Base-by-base conservation (phyloP, 371 early-diverging fungal species). In the Mucor velutinosus region DNA sequence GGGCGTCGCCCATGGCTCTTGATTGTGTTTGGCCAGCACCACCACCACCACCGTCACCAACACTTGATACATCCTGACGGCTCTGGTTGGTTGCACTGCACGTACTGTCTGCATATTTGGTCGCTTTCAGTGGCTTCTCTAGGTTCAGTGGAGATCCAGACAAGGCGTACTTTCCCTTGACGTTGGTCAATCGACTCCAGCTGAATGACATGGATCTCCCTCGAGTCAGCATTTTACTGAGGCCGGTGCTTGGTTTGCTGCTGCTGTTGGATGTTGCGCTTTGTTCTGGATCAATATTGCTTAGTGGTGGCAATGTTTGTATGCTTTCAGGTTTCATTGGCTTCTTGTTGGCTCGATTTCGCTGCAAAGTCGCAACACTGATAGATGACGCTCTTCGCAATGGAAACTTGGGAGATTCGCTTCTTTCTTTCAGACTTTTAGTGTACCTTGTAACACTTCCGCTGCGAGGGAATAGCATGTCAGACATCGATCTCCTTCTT, bases 141-240 rank as follows among this genome's bases (percentile, higher is more conserved):
- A 25, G 5, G 25, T 53, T 53, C 4, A 53, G 53, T 53, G 53
- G 53, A 1, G 53, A 53, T 53, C 3, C 53, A 5, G 53, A 3
- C 27, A 23, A 5, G 14, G 25, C 25, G 25, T 53, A 23, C 23
- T 59, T 39, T 35, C 25, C 57, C 37, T 37, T 37, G 17, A 21
- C 0, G 27, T 37, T 32, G 19, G 62, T 51, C 11, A 62, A 21
- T 62, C 62, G 37, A 17, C 10, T 10, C 56, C 64, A 55, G 21
- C 55, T 63, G 39, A 63, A 63, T 7, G 62, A 62, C 62, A 62
- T 49, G 25, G 64, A 63, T 41, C 64, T 33, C 8, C 56, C 56
- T 37, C 39, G 37, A 8, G 27, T 37, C 25, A 63, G 17, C 17
- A 63, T 39, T 19, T 63, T 63, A 10, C 47, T 30, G 21, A 62